Percentiles rank a stretch among this genome's conserved stretches.
Conservation (phyloP, 2,329 filamentous ascomycete genomes). For the Talaromyces funiculosus region DNA sequence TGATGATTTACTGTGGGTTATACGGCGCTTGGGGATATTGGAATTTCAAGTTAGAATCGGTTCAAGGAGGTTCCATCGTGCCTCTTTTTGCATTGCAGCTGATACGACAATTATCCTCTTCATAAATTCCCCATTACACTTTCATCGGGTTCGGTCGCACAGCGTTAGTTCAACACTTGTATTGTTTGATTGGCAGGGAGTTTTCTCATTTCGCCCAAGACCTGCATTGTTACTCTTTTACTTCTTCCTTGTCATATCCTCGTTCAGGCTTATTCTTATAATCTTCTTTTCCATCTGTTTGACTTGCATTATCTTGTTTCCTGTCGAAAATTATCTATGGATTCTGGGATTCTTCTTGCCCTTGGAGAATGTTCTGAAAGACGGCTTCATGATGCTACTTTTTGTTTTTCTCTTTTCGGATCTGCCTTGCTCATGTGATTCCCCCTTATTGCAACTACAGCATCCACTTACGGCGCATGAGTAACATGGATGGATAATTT, state of each 20-base stretch:
- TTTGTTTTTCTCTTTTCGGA: constrained; percentile 14
- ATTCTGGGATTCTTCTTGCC: constrained; percentile 12
- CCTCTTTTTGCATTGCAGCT: constrained; percentile 23
- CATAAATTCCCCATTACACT: constrained; percentile 19
- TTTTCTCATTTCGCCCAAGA: constrained; percentile 4
- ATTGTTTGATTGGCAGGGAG: constrained; percentile 12
- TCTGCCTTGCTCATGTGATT: constrained; percentile 20
- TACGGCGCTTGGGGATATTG: constrained; percentile 37
- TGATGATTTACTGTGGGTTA: constrained; percentile 36
- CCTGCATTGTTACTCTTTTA: constrained; percentile 9
- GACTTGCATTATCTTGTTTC: constrained; percentile 9
- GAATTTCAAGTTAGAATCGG: constrained; percentile 36
- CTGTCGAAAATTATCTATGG: constrained; percentile 14
- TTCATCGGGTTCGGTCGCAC: constrained; percentile 17
- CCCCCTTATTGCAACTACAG: constrained; percentile 22
- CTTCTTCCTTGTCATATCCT: constrained; percentile 8
- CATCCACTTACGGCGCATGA: constrained; percentile 25
- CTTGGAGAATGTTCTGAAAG: constrained; percentile 13
- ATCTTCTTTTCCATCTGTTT: constrained; percentile 1
- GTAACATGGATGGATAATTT: constrained; percentile 25
- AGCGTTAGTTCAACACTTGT: constrained; percentile 21
- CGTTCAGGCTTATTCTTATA: background rate
- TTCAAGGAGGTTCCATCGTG: constrained; percentile 35
- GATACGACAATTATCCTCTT: constrained; percentile 12
- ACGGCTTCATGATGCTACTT: constrained; percentile 15